Base-by-base conservation (phyloP, 1,284 basidiomycete genomes). In the Ustilago loliicola region DNA sequence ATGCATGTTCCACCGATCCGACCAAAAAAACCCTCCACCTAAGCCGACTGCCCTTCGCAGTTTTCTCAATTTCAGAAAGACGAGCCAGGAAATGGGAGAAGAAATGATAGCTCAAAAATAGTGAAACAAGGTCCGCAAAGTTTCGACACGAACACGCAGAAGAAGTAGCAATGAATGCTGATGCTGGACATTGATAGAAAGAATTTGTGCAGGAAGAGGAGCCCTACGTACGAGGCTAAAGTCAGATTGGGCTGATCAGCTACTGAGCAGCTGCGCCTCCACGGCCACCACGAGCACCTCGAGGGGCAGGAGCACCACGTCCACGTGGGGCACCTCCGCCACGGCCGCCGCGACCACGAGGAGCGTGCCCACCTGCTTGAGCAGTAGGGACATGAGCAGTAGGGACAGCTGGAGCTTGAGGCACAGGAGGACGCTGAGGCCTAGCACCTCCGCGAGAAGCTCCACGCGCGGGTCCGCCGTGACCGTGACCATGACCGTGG, bases 391-490 rank as follows among this genome's bases (percentile, higher is more conserved):
- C 59, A 19, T 66, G 59, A 8, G 68, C 53, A 52, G 57, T 48
- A 29, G 61, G 53, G 13, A 55, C 59, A 19, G 29, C 56, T 32
- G 48, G 53, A 23, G 54, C 38, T 50, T 72, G 69, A 15, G 69
- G 50, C n/a, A 30, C 21, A 23, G 48, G 70, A 15, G 60, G 64
- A 8, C 64, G 60, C 47, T 57, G 50, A 2, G 71, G 71, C 23
- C 71, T 60, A 45, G 71, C 71, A 6, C 65, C 71, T 15, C 71
- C 71, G 42, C 66, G 71, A 32, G 71, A 52, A 21, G 47, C 64
- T 50, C 70, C 61, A 27, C 64, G 57, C 10, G 58, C 51, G 25
- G 57, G 61, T 17, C 53, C 55, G 21, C 38, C 30, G 32, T 66
- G 58, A 27, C 50, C 60, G 17, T 56, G 66, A 29, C 58, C 61